These are phyloP conservation scores for Yamadazyma spencermartinsiae DNA, from an alignment of 1,139 yeast genomes.

Conservation along the genomic window DNA sequence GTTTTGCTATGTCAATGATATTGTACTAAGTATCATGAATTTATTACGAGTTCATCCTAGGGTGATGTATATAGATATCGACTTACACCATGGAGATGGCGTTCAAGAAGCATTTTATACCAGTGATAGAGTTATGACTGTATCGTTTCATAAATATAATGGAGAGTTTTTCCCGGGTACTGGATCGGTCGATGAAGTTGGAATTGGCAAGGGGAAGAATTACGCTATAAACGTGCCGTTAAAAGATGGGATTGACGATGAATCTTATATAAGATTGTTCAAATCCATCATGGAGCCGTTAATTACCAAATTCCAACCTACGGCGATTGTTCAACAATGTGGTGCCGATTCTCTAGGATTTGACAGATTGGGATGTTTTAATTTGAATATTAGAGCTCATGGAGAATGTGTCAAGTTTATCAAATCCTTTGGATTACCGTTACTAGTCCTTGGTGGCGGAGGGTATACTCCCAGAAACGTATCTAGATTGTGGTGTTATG, in stretches of 20 bases:
- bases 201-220: constrained; percentile 87
- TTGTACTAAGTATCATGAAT: constrained; percentile 85
- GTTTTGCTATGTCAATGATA: constrained; percentile 75
- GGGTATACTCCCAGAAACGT: constrained; percentile 97
- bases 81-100: constrained; percentile 98
- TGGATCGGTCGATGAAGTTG: constrained; percentile 85
- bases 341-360: constrained; percentile 95
- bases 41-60: constrained; percentile 88
- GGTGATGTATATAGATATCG: constrained; percentile 93
- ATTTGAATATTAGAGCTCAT: constrained; percentile 88
- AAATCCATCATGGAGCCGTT: constrained; percentile 87
- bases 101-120: constrained; percentile 97
- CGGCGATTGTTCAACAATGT: constrained; percentile 86
- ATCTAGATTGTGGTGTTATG: constrained; percentile 92
- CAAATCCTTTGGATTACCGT: constrained; percentile 82
- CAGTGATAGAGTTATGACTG: constrained; percentile 96
- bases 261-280: constrained; percentile 72
- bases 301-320: constrained; percentile 72
- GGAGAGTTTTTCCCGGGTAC: constrained; percentile 98
- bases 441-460: constrained; percentile 95
- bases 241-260: constrained; percentile 91
- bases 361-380: constrained; percentile 89
- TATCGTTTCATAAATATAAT: constrained; percentile 92
- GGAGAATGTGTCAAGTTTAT: constrained; percentile 93
- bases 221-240: constrained; percentile 87